Base-by-base conservation (phyloP, 805 yeast species). In the Saccharomycopsis sp. region DNA sequence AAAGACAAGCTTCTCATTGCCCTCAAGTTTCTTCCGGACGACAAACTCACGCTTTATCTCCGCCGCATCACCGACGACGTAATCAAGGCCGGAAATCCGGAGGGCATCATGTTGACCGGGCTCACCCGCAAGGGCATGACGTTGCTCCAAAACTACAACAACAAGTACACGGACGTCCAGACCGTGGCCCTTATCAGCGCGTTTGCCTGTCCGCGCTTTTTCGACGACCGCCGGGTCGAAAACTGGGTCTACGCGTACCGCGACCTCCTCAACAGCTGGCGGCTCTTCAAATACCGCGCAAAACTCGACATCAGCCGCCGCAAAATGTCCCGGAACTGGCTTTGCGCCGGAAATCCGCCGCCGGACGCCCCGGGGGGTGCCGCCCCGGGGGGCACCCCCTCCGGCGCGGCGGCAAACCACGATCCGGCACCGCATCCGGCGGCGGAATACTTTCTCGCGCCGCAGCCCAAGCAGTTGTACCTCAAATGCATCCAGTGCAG, bases 1-100 rank as follows among this genome's bases (percentile, higher is more conserved):
- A 77, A 92, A 55, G 99, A 92, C 67, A 75, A 97, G 63, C 71
- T 92, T 12, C 97, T 97, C 1, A 92, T 92, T 24, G 97, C 98
- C 0, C 74, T 92, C 23, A 76, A 97, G 53, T 92, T 89, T 65
- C 73, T 92, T 37, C 82, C 91, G 1, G 97, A 91, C 67, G 77
- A 81, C 51, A 97, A 88, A 62, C 73, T 92, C 62, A 80, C 85
- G 4, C 78, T 82, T 9, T 92, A 89, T 70, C 74, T 92, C 63
- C 81, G 82, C 56, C 72, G 87, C 48, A 76, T 91, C 0, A 83
- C 92, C 0, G 84, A 84, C 8, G 77, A 82, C 1, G 96, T 89
- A 1, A 84, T 89, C 12, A 70, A 73, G 1, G 76, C 80, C 56
- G 99, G 99, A 4, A 97, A 92, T 63, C 75, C 92, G 34, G 98